Conservation (phyloP, 352 stramenopile genomes). For the Peronospora tabacina region DNA sequence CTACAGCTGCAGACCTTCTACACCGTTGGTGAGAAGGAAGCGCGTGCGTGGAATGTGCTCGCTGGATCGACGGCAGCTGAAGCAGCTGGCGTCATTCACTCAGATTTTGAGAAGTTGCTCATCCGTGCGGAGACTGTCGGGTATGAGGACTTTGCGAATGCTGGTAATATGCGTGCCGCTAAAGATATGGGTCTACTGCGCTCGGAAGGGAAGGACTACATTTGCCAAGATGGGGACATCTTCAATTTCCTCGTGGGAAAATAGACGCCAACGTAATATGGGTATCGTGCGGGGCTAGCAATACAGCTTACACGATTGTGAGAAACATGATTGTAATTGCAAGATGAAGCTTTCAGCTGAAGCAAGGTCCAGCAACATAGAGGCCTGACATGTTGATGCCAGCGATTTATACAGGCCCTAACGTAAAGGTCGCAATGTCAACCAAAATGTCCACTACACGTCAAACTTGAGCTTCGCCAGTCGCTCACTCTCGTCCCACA, state of each 20-base stretch:
- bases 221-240: slow-evolving; percentile 96
- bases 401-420: not conserved
- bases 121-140: slow-evolving; percentile 91
- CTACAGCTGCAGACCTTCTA: slow-evolving; percentile 96
- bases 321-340: not conserved
- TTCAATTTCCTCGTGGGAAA: slow-evolving; percentile 93
- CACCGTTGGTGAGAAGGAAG: slow-evolving; percentile 86
- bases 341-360: too few relatives aligned
- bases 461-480: slow-evolving; percentile 23
- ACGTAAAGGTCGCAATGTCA: too few relatives aligned
- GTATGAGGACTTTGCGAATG: slow-evolving; percentile 93
- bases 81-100: slow-evolving; percentile 80
- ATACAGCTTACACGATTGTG: not conserved
- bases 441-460: not conserved
- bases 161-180: slow-evolving; percentile 89
- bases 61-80: slow-evolving; percentile 64
- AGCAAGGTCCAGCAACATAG: not conserved
- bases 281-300: not conserved
- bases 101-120: slow-evolving; percentile 82
- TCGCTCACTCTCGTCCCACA: slow-evolving; percentile 28
- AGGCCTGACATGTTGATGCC: not conserved
- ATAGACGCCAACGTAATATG: slow-evolving; percentile 14
- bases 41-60: slow-evolving; percentile 75
- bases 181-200: slow-evolving; percentile 92
- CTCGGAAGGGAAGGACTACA: slow-evolving; percentile 97